A percentile compares a stretch with the other conserved stretches of the same genome.
Conservation (phyloP, 805 yeast species). For the Candida nonsorbophila region DNA sequence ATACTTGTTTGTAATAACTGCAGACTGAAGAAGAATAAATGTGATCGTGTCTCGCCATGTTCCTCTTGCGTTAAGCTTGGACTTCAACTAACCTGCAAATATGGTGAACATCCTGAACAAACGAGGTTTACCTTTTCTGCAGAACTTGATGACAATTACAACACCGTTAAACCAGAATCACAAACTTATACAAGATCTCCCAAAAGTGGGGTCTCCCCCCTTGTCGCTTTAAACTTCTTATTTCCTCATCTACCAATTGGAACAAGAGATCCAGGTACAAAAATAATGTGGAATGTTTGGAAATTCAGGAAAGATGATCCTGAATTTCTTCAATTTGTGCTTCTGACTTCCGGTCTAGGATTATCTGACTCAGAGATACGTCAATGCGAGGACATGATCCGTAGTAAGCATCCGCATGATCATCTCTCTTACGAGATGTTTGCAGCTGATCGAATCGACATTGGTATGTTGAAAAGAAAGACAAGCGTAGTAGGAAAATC, state of each 20-base stretch:
- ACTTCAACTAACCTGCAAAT: constrained; percentile 5
- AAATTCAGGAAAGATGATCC: constrained; percentile 2
- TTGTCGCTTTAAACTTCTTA: too few relatives aligned
- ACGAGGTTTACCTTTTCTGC: background rate
- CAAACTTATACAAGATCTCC: constrained; percentile 2
- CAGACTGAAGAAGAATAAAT: constrained; percentile 12
- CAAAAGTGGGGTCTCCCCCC: background rate
- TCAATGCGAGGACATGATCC: too few relatives aligned
- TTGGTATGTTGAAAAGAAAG: too few relatives aligned
- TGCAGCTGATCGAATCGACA: too few relatives aligned
- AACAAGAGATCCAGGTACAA: constrained; percentile 5
- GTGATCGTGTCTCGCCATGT: constrained; percentile 14
- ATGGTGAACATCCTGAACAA: background rate
- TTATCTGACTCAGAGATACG: too few relatives aligned
- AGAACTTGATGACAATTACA: background rate
- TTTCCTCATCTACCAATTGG: constrained; percentile 6
- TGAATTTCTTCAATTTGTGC: too few relatives aligned
- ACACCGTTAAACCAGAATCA: too few relatives aligned
- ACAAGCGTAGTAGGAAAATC: too few relatives aligned
- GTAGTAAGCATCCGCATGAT: too few relatives aligned
- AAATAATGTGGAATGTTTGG: constrained; percentile 7
- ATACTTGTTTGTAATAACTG: constrained; percentile 13
- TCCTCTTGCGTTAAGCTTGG: constrained; percentile 7
- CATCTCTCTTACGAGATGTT: too few relatives aligned
- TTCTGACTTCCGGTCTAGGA: too few relatives aligned